Base-by-base conservation (phyloP, 1,284 basidiomycete species). In the Puccinia hordei region DNA sequence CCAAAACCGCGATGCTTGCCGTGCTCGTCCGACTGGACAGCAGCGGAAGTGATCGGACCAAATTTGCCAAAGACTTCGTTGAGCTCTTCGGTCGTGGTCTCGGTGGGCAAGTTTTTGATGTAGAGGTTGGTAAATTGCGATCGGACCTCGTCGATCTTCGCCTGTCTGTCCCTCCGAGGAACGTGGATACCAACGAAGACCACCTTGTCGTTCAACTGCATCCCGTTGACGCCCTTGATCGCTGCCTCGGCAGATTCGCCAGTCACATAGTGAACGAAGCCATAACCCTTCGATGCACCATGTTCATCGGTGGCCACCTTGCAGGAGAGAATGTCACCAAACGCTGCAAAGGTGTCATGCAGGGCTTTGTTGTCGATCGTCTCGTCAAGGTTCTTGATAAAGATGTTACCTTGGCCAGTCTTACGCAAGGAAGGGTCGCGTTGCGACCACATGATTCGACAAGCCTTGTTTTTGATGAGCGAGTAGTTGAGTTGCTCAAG, bases 371-470 rank as follows among this genome's bases (percentile, higher is more conserved):
- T 99, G 89, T 99, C 97, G 84, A 99, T 99, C 82, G 90, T 84
- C 87, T 97, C 94, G 86, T 99, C 97, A 83, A 99, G 89, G 88
- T 99, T 99, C 89, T 99, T 99, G 89, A 99, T 99, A 89, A 99
- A 99, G 86, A 99, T 96, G 88, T 99, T 99, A 87, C 97, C 97
- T 88, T 98, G 95, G 83, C 95, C 95, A 83, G 95, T 98, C 90
- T 99, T 98, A 88, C 97, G 94, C 85, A 99, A 91, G 84, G 94
- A 93, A 82, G 97, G 97, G 89, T 99, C 97, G 87, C 97, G 94
- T 90, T 99, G 96, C 85, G 95, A 98, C 95, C 97, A 98, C 97
- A 99, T 99, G 89, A 99, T 99, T 85, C 97, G 95, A 89, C 97
- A 99, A 83, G 97, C 92, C 85, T 94, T 93, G 87, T 92, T 92